These are phyloP conservation scores for Phaeodactylum tricornutum DNA, from an alignment of 108 stramenopile species.

Conservation along the genomic window DNA sequence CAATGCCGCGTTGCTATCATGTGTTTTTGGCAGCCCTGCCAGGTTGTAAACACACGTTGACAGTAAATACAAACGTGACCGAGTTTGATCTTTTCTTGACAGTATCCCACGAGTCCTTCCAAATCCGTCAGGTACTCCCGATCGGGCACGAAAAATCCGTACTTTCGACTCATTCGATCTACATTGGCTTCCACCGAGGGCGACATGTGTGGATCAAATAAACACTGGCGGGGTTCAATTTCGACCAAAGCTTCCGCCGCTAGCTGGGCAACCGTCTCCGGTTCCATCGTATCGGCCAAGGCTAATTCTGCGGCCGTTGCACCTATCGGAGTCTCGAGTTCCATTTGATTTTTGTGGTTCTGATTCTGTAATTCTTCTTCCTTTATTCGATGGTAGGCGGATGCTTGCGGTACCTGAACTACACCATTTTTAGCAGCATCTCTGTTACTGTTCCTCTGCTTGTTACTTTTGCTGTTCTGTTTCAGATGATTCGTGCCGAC, in stretches of 20 bases:
- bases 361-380: conserved; percentile 6
- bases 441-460: conserved; percentile 14
- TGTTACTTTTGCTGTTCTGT: conserved; percentile 23
- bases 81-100: conserved; percentile 90
- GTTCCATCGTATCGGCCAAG: conserved; percentile 2
- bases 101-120: conserved; percentile 80
- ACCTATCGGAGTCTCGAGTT: not conserved
- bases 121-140: conserved; percentile 73
- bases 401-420: conserved; percentile 9
- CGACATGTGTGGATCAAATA: conserved; percentile 73
- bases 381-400: conserved; percentile 24
- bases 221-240: conserved; percentile 73
- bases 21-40: conserved; percentile 69
- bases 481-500: conserved; percentile 59
- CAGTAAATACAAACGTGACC: conserved; percentile 91
- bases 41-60: conserved; percentile 62
- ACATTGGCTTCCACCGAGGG: conserved; percentile 49
- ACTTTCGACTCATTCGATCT: conserved; percentile 53
- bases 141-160: conserved; percentile 93
- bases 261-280: conserved; percentile 3
- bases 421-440: conserved; percentile 10
- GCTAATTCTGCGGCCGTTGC: conserved; percentile 10
- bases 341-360: conserved; percentile 2
- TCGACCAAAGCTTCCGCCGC: conserved; percentile 16
- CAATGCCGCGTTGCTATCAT: conserved; percentile 81